Conservation (phyloP, 2,329 filamentous ascomycete genomes). For the Phyllosticta ampelicida region DNA sequence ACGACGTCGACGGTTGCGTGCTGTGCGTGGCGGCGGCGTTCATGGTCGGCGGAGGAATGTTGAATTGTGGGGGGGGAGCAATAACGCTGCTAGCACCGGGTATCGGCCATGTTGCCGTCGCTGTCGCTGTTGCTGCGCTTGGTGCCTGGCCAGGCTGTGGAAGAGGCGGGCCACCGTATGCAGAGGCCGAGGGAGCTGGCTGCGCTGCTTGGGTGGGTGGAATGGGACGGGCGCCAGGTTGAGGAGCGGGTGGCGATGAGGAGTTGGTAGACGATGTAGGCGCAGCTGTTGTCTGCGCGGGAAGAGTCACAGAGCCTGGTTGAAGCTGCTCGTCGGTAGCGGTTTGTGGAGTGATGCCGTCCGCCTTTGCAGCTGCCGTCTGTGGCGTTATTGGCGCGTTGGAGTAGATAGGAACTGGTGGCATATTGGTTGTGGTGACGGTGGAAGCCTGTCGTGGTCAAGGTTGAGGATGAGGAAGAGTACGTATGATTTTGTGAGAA, state of each 20-base stretch:
- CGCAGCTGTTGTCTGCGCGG: constrained; percentile 26
- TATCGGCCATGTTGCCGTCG: constrained; percentile 17
- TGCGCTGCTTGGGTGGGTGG: constrained; percentile 8
- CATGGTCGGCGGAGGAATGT: constrained; percentile 27
- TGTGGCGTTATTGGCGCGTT: constrained; percentile 34
- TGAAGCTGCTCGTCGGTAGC: constrained; percentile 21
- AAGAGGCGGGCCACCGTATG: constrained; percentile 20
- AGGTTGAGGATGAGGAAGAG: not conserved
- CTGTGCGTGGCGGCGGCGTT: constrained; percentile 22
- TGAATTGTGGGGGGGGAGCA: constrained; percentile 29
- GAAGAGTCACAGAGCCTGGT: constrained; percentile 18
- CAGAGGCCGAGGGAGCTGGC: not conserved
- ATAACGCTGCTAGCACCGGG: constrained; percentile 22
- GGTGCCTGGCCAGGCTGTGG: constrained; percentile 35
- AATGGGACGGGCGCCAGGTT: constrained; percentile 19
- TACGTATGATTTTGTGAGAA: not conserved
- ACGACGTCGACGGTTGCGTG: constrained; percentile 21
- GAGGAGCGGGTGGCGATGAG: constrained; percentile 22
- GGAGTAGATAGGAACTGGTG: constrained; percentile 37
- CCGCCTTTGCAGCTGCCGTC: constrained; percentile 13
- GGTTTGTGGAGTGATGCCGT: constrained; percentile 20
- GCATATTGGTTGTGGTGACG: constrained; percentile 26
- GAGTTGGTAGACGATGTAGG: constrained; percentile 17
- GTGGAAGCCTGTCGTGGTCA: not conserved
- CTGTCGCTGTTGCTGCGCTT: constrained; percentile 14